Evolutionary conservation across 2,329 filamentous ascomycete species (phyloP).

Genomic region (Cryphonectria nitschkei): DNA sequence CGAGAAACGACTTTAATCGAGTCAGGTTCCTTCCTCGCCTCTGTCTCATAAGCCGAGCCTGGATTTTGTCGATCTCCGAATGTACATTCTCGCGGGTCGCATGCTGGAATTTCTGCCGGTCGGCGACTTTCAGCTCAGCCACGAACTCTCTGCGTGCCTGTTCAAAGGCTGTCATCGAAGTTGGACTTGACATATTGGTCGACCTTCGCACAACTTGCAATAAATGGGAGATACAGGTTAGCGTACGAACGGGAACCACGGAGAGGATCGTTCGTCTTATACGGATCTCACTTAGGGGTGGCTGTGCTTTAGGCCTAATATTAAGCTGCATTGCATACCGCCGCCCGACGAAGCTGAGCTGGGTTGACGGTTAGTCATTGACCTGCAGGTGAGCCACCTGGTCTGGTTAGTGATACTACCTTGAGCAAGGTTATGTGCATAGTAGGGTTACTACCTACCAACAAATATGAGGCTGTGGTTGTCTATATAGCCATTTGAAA

Average conservation of each 20-base stretch:
- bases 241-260: not conserved
- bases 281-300: not conserved
- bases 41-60: not conserved
- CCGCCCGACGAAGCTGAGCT: not conserved
- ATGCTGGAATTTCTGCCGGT: not conserved
- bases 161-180: not conserved
- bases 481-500: not conserved
- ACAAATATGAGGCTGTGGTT: not conserved
- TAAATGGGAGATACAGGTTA: not conserved
- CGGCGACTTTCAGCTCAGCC: not conserved
- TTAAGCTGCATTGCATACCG: not conserved
- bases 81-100: not conserved
- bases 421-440: not conserved
- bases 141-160: constrained; percentile 4
- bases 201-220: not conserved
- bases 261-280: not conserved
- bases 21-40: constrained; percentile 10
- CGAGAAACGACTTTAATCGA: constrained; percentile 11
- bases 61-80: not conserved
- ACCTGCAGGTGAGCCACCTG: not conserved
- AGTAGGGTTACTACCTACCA: not conserved
- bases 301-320: not conserved
- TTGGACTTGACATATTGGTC: constrained; percentile 1
- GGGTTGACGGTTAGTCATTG: not conserved
- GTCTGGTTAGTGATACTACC: not conserved